Evolutionary conservation across 139 green algal species (phyloP), one percentile per base, ranked within the genome.

Genomic region (Chlamydomonas sp.): DNA sequence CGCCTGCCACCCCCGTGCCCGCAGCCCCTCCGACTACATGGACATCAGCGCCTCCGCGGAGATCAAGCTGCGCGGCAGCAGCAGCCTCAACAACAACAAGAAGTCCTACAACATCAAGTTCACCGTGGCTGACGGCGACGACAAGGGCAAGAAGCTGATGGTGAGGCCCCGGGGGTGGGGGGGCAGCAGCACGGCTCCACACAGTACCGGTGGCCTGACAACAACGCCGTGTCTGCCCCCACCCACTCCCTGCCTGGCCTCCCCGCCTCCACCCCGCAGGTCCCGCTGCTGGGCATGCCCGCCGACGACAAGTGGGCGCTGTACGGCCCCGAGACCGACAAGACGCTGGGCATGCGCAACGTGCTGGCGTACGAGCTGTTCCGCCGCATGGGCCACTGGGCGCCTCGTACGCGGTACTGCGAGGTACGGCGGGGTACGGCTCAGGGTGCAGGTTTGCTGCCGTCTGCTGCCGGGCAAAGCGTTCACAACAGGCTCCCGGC

Each of bases 321-420:
- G 78, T 92, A 92, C 61, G 91, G 91, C 31, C 90, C 90, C 61
- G 91, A 95, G 64, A 85, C 83, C 15, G 93, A 95, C 88, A 69
- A 73, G 31, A 93, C 91, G 1, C 72, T 95, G 77, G 93, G 93
- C 80, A 92, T 94, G 90, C 83, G 91, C 64, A 94, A 94, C 84
- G 90, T 81, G 72, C 77, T 95, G 20, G 90, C 87, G 6, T 92
- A 90, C 87, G 78, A 78, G 66, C 60, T 88, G 0, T 86, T 72
- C 15, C 80, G 91, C 2, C 74, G 60, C 59, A 93, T 91, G 85
- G 66, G 82, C 69, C 78, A 84, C 58, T 94, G 89, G 63, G 90
- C 88, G 14, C 78, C 88, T 18, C 85, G 85, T 17, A 94, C 88
- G 2, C 77, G 62, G 0, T 94, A 86, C 77, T 83, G 61, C 7